A percentile compares a stretch with the other conserved stretches of the same genome.
phyloP scores from a whole-genome alignment of 2,329 filamentous ascomycete genomes.

The Botrytis deweyae region DNA sequence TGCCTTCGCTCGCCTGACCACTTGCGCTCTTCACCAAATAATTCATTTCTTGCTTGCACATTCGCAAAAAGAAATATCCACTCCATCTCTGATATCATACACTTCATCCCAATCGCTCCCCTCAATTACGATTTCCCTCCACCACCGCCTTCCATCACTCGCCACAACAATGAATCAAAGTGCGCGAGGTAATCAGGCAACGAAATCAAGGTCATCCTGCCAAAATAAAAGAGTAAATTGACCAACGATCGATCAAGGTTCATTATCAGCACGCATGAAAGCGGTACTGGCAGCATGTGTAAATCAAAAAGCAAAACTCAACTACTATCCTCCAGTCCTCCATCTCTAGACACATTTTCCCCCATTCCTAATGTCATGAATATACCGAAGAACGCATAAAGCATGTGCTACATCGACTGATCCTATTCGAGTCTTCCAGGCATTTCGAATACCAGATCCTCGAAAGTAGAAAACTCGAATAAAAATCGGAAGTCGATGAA shows the following conservation, averaged over 20 bases:
- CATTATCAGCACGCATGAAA: background rate
- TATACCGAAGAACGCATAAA: background rate
- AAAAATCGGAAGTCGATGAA: background rate
- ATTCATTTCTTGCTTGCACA: conserved; percentile 2
- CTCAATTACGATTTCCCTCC: background rate
- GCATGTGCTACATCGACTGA: background rate
- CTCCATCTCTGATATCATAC: conserved; percentile 8
- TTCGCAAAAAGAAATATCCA: background rate
- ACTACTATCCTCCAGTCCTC: background rate
- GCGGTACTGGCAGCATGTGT: conserved; percentile 6
- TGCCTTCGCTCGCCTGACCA: background rate
- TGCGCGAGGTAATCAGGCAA: conserved; percentile 4
- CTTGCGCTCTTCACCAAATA: background rate
- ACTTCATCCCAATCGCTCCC: background rate
- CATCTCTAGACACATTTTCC: background rate
- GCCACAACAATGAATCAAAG: background rate
- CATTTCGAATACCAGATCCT: background rate
- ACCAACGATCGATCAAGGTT: background rate
- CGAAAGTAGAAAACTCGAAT: background rate
- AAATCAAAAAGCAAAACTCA: conserved; percentile 7
- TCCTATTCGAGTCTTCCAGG: background rate
- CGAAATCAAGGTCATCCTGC: background rate
- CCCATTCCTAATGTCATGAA: background rate
- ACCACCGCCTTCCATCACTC: background rate
- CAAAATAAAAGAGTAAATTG: conserved; percentile 10